Base-by-base conservation (phyloP, 208 protist species). In the Crithidia expoeki region DNA sequence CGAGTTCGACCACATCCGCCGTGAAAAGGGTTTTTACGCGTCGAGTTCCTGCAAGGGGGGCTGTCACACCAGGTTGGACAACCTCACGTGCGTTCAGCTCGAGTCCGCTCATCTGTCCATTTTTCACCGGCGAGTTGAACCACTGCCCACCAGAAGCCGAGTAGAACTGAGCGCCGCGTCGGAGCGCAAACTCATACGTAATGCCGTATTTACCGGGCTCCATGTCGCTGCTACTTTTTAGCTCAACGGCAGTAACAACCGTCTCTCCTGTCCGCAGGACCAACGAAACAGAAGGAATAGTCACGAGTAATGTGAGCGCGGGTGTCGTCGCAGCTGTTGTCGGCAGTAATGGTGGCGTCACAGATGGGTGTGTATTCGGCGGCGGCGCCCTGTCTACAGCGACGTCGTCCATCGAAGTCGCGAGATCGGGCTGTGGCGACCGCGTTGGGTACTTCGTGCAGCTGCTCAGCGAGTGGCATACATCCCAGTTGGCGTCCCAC, bases 111-210 rank as follows among this genome's bases (percentile, higher is more conserved):
- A 77, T 16, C 50, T 72, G 72, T 1, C 56, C 72, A 19, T 68
- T 77, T 28, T 52, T 58, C 50, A 77, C 49, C 38, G 72, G 72
- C n/a, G 64, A 40, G 10, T 10, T 34, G n/a, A 21, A 42, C 72
- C 72, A 77, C 11, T 47, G 64, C n/a, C 59, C 64, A 10, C 72
- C 72, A 4, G 50, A 44, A 0, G 72, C 72, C 1, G 58, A 62
- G 64, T 77, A 77, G 11, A 70, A 50, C 11, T 77, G 58, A n/a
- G 40, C 72, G 1, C 72, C 72, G 6, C 64, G 49, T 2, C 72
- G 72, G 19, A 77, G 47, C 14, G 57, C 27, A 2, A 72, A 25
- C 25, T 77, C 72, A 32, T 72, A 72, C 21, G 46, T 42, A 28
- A 65, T 33, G n/a, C 50, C 49, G 23, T 53, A 25, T 19, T 7